These are phyloP conservation scores for Sphaerulina populicola DNA, from an alignment of 2,329 filamentous ascomycete species.

Conservation along the genomic window DNA sequence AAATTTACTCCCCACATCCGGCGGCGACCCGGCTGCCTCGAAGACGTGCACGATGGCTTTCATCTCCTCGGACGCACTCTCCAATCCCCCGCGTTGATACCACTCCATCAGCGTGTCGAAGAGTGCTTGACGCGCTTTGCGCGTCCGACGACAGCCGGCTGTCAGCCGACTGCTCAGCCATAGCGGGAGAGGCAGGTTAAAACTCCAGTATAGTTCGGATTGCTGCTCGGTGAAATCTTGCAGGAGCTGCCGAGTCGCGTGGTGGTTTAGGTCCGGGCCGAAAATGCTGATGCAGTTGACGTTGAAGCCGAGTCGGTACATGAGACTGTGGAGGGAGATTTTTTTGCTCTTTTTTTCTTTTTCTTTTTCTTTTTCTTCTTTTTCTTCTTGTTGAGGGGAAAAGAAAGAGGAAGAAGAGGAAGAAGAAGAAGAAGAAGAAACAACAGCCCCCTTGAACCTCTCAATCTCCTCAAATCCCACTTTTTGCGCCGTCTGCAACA, in stretches of 20 bases:
- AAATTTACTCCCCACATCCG: constrained; percentile 8
- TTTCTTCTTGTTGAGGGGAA: too few relatives aligned
- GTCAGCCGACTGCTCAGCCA: not conserved
- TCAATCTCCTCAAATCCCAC: not conserved
- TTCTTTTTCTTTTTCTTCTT: too few relatives aligned
- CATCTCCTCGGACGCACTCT: not conserved
- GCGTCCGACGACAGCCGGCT: not conserved
- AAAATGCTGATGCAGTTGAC: constrained; percentile 12
- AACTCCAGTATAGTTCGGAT: not conserved
- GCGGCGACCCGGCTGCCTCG: not conserved
- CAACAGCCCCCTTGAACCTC: not conserved
- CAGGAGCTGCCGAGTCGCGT: not conserved
- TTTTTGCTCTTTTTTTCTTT: not conserved
- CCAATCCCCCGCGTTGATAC: not conserved
- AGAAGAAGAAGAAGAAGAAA: too few relatives aligned
- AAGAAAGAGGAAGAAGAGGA: too few relatives aligned
- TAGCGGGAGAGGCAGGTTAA: not conserved
- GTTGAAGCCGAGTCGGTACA: constrained; percentile 10
- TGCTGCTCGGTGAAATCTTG: not conserved
- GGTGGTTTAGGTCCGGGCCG: constrained; percentile 6
- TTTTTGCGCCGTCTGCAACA: constrained; percentile 3
- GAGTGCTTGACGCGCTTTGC: not conserved
- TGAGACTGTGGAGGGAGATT: constrained; percentile 2
- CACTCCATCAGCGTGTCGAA: not conserved
- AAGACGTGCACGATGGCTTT: not conserved